Percentiles rank a stretch among this genome's conserved stretches.
Conservation (phyloP, 1,284 basidiomycete species). For the Vanrija sp. region DNA sequence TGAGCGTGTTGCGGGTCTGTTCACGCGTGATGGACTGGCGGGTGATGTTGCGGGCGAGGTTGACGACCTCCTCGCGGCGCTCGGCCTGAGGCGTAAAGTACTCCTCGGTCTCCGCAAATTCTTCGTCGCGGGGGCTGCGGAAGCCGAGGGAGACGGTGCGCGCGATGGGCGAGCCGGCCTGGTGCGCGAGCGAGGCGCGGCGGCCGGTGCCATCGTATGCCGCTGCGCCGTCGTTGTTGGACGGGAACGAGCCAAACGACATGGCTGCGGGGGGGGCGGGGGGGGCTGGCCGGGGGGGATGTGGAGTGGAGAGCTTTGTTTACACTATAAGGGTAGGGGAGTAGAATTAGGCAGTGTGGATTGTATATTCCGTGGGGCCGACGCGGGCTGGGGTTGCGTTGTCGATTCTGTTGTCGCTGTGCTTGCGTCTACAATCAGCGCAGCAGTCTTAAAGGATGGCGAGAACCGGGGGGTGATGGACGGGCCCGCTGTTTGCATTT, state of each 20-base stretch:
- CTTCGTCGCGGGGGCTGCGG: not conserved
- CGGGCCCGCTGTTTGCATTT: too few species aligned
- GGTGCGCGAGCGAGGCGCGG: not conserved
- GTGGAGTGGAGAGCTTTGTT: not conserved
- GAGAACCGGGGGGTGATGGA: too few species aligned
- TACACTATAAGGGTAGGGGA: not conserved
- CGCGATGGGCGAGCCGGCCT: not conserved
- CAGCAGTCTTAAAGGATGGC: too few species aligned
- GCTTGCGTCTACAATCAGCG: too few species aligned
- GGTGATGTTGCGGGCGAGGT: constrained; percentile 35
- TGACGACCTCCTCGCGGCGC: constrained; percentile 19
- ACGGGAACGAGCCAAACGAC: constrained; percentile 13
- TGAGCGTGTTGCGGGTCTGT: not conserved
- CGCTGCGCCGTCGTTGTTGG: constrained; percentile 9
- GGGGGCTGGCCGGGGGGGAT: too few species aligned
- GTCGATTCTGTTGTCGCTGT: too few species aligned
- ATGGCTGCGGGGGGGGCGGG: constrained; percentile 6
- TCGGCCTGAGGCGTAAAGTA: constrained; percentile 6
- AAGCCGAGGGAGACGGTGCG: not conserved
- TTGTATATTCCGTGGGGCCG: too few species aligned
- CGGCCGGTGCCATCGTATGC: too few species aligned
- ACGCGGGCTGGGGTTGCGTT: too few species aligned
- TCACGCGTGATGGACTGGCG: constrained; percentile 21
- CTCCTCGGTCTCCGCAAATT: constrained; percentile 9
- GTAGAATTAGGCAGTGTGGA: too few species aligned